These are phyloP conservation scores for Alnus rubra DNA, from an alignment of 306 rosid genomes.

Conservation along the genomic window DNA sequence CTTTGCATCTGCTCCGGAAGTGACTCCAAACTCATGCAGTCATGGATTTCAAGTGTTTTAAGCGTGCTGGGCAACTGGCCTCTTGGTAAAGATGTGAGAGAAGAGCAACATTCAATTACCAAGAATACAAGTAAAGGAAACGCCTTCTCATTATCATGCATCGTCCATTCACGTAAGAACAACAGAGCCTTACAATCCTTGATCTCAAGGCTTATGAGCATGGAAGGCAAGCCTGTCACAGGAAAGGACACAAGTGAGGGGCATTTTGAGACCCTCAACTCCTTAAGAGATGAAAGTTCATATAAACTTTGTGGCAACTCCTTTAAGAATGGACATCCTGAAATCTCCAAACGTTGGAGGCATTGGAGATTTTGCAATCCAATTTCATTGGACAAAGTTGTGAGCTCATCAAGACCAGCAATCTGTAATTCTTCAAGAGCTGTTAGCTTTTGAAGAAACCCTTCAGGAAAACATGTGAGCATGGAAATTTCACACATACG, in stretches of 20 bases:
- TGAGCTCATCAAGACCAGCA: constrained; percentile 24
- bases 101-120: constrained; percentile 37
- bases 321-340: constrained; percentile 26
- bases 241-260: constrained; percentile 32
- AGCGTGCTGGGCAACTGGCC: constrained; percentile 30
- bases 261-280: constrained; percentile 28
- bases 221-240: constrained; percentile 25
- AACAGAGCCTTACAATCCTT: constrained; percentile 30
- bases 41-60: constrained; percentile 29
- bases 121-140: constrained; percentile 30
- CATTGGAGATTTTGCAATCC: constrained; percentile 28
- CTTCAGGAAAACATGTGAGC: constrained; percentile 22
- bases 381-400: constrained; percentile 27
- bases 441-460: constrained; percentile 22
- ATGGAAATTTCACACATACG: constrained; percentile 26
- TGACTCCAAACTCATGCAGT: constrained; percentile 24
- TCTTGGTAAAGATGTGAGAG: constrained; percentile 30
- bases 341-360: constrained; percentile 35
- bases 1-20: constrained; percentile 17
- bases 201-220: constrained; percentile 27
- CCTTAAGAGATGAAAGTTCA: constrained; percentile 24
- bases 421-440: constrained; percentile 32
- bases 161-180: constrained; percentile 28
- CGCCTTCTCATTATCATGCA: background rate
- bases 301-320: constrained; percentile 28